A percentile compares a stretch with the other conserved stretches of the same genome.
phyloP scores from a whole-genome alignment of 2,329 filamentous ascomycete genomes.

The Colletotrichum limetticola region DNA sequence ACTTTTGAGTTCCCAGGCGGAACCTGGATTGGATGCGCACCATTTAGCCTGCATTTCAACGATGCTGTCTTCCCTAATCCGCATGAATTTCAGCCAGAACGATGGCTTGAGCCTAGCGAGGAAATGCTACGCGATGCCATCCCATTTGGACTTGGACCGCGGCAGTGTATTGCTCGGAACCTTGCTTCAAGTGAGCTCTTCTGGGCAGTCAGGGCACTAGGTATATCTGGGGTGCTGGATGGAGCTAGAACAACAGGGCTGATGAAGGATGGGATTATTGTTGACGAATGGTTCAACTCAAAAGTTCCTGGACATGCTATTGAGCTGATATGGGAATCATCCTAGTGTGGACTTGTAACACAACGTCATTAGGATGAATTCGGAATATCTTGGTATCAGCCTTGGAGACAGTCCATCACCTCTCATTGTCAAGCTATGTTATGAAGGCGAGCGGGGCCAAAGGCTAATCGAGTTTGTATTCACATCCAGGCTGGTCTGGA shows the following conservation, averaged over 20 bases:
- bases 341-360: not conserved
- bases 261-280: not conserved
- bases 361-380: not conserved
- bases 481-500: too few relatives aligned
- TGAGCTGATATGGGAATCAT: not conserved
- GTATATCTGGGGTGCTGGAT: not conserved
- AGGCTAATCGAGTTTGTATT: too few relatives aligned
- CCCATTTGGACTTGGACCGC: not conserved
- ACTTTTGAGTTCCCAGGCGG: not conserved
- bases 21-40: not conserved
- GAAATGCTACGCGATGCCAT: slow-evolving; percentile 1
- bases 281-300: slow-evolving; percentile 9
- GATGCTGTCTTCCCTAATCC: not conserved
- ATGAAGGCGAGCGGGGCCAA: too few relatives aligned
- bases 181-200: slow-evolving; percentile 10
- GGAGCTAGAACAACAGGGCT: not conserved
- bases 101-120: not conserved
- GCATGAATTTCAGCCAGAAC: not conserved
- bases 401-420: not conserved
- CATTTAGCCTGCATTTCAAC: slow-evolving; percentile 2
- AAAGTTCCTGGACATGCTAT: slow-evolving; percentile 4
- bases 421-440: too few relatives aligned
- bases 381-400: not conserved
- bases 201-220: not conserved
- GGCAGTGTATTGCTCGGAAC: slow-evolving; percentile 7